A percentile compares a stretch with the other conserved stretches of the same genome.
Conservation (phyloP, 2,329 filamentous ascomycete species). For the Nemania sp. region DNA sequence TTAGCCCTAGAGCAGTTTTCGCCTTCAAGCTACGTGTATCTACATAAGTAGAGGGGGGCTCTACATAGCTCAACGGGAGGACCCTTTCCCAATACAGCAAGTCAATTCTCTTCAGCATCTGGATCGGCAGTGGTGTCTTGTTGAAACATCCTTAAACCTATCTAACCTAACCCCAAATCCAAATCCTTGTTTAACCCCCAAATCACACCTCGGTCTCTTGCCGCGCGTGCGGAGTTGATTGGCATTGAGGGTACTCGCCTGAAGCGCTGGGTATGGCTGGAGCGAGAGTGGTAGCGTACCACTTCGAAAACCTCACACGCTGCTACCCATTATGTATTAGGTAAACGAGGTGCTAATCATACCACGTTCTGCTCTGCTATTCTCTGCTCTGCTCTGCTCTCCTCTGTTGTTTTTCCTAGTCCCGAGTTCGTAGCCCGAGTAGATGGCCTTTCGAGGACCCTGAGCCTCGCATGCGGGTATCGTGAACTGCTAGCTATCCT, state of each 20-base stretch:
- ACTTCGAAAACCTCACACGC: no score
- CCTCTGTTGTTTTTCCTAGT: no score
- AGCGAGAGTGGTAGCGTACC: not conserved
- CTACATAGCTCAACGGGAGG: no score
- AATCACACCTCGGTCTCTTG: not conserved
- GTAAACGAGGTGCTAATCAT: not conserved
- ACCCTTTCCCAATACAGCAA: constrained; percentile 15
- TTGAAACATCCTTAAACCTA: no score
- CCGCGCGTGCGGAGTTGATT: constrained; percentile 5
- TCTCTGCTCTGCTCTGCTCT: not conserved
- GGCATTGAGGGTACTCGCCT: not conserved
- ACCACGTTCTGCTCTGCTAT: no score
- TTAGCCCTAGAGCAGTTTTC: no score
- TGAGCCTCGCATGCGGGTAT: not conserved
- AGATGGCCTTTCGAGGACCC: constrained; percentile 3
- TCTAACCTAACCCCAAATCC: not conserved
- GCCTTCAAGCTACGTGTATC: no score
- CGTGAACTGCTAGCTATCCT: constrained; percentile 8
- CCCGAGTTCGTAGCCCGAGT: not conserved
- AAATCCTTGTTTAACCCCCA: not conserved
- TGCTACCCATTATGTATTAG: not conserved
- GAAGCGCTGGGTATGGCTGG: not conserved
- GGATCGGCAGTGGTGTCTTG: constrained; percentile 5
- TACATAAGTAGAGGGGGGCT: no score
- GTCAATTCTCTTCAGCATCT: not conserved